Evolutionary conservation across 2,329 filamentous ascomycete species (phyloP).

Genomic region (Phaeophleospora eucalypticola): DNA sequence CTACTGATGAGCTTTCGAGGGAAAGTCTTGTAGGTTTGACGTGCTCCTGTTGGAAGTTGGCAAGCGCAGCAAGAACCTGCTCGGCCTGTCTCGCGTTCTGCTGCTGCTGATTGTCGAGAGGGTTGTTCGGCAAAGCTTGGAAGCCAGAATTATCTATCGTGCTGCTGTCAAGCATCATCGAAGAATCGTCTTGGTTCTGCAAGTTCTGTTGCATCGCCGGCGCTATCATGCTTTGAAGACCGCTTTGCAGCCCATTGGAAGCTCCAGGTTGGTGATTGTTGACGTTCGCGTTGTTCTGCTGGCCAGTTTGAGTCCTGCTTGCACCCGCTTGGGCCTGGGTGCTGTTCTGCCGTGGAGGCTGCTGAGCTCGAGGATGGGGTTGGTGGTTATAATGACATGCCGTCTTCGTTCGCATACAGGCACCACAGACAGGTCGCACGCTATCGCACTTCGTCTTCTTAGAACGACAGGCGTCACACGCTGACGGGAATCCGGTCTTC

Average conservation of each 20-base stretch:
- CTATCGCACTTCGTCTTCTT: conserved; percentile 30
- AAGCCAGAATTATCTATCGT: conserved; percentile 5
- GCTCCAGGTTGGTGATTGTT: neutral
- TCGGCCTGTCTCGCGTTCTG: conserved; percentile 14
- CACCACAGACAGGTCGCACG: conserved; percentile 24
- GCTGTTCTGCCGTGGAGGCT: too few species aligned
- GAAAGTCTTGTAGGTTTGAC: conserved; percentile 25
- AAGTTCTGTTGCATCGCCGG: neutral
- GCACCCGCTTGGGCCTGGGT: neutral
- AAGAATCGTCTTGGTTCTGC: neutral
- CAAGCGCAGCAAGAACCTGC: conserved; percentile 16
- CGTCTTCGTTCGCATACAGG: conserved; percentile 16
- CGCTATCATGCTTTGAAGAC: neutral
- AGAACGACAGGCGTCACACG: conserved; percentile 26
- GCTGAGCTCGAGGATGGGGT: conserved; percentile 10
- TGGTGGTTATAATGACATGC: conserved; percentile 26
- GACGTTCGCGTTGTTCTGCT: neutral
- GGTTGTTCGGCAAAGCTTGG: conserved; percentile 2
- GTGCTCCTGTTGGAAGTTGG: conserved; percentile 26
- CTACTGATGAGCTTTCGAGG: conserved; percentile 27
- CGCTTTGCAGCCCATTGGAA: neutral
- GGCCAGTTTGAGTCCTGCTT: neutral
- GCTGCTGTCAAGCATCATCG: conserved; percentile 14
- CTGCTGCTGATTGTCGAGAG: conserved; percentile 2
- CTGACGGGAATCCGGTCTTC: conserved; percentile 19